These are phyloP conservation scores for Sporisorium scitamineum DNA, from an alignment of 1,284 basidiomycete genomes.

Conservation along the genomic window DNA sequence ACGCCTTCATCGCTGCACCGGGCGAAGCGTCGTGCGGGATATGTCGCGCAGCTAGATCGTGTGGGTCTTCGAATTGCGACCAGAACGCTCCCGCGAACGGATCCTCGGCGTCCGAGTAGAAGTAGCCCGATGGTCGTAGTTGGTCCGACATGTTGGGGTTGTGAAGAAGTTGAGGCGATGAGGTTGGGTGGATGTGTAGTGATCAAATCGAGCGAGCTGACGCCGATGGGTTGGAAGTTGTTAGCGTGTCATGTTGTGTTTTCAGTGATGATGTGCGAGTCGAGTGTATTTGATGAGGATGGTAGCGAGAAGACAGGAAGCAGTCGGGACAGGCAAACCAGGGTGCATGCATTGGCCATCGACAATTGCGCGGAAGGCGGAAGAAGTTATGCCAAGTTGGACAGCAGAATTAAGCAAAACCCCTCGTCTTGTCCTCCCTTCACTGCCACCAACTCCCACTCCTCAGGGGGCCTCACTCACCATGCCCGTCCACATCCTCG, in stretches of 20 bases:
- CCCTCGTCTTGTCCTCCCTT: not conserved
- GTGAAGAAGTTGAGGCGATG: too few relatives aligned
- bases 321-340: too few relatives aligned
- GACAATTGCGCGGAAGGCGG: slow-evolving; percentile 9
- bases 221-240: not conserved
- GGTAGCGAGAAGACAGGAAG: not conserved
- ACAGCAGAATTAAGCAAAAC: not conserved
- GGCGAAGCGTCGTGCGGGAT: slow-evolving; percentile 37
- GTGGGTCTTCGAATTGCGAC: slow-evolving; percentile 44
- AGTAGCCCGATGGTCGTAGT: slow-evolving; percentile 25
- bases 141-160: not conserved
- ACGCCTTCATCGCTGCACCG: slow-evolving; percentile 59
- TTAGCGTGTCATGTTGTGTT: not conserved
- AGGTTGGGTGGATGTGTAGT: not conserved
- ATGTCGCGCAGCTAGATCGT: slow-evolving; percentile 38
- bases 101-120: slow-evolving; percentile 32
- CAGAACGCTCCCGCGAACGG: slow-evolving; percentile 41
- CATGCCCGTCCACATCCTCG: slow-evolving; percentile 58
- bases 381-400: slow-evolving; percentile 9
- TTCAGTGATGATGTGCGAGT: not conserved
- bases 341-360: not conserved
- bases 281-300: too few relatives aligned
- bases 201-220: too few relatives aligned
- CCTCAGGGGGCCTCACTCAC: not conserved
- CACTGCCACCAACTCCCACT: not conserved